phyloP scores from a whole-genome alignment of 2,329 filamentous ascomycete species.

The Aspergillus novofumigatus region DNA sequence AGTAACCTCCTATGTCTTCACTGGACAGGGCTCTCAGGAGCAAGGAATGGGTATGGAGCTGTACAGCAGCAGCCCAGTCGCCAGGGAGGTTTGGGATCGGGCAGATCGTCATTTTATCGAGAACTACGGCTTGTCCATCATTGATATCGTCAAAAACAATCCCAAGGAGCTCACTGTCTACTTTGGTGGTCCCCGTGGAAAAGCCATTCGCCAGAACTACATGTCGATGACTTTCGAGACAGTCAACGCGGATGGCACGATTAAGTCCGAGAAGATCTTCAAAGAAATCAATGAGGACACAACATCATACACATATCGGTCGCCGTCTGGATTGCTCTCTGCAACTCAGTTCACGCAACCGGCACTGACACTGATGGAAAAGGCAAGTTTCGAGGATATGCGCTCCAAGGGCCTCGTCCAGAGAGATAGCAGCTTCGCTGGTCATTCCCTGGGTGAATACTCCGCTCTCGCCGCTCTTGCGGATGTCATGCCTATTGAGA shows the following conservation, averaged over 20 bases:
- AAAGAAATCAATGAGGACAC: constrained; percentile 94
- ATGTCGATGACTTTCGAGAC: constrained; percentile 99
- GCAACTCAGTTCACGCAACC: constrained; percentile 99
- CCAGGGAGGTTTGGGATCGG: constrained; percentile 95
- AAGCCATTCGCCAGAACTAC: constrained; percentile 97
- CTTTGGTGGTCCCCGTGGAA: constrained; percentile 94
- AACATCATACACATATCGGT: constrained; percentile 94
- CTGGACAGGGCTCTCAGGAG: constrained; percentile 95
- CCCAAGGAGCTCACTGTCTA: constrained; percentile 98
- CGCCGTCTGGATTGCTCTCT: constrained; percentile 87
- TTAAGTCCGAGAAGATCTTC: constrained; percentile 99
- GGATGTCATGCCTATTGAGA: constrained; percentile 99
- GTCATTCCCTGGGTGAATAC: constrained; percentile 97
- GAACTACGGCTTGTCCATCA: constrained; percentile 97
- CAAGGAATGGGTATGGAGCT: constrained; percentile 99
- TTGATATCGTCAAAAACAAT: constrained; percentile 99
- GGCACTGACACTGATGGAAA: constrained; percentile 97
- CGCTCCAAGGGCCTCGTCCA: constrained; percentile 93
- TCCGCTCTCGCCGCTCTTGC: constrained; percentile 92
- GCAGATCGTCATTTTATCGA: constrained; percentile 98
- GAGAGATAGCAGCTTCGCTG: constrained; percentile 93
- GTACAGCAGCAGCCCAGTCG: constrained; percentile 87
- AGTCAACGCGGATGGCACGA: constrained; percentile 82
- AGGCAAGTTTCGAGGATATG: constrained; percentile 99
- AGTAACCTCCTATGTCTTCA: constrained; percentile 95